phyloP scores from a whole-genome alignment of 2,329 filamentous ascomycete species.

The Ophiostoma pallidulum region DNA sequence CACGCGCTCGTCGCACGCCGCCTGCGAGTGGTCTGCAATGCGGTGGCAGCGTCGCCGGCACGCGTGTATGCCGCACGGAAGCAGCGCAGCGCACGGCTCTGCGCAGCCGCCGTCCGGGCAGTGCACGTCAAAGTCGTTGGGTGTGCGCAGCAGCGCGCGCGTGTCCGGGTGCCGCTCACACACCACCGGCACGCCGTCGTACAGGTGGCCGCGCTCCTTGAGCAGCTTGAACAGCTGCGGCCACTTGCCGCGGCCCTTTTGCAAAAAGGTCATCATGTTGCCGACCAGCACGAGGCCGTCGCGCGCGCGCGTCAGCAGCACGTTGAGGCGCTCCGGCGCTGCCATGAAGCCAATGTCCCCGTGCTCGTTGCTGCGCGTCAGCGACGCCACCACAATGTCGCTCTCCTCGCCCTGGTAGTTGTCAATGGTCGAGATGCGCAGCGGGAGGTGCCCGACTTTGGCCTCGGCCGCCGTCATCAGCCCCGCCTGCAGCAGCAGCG shows the following conservation, averaged over 20 bases:
- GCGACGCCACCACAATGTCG: slow-evolving; percentile 58
- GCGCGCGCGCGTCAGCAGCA: slow-evolving; percentile 58
- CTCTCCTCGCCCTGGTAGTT: slow-evolving; percentile 74
- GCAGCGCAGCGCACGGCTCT: slow-evolving; percentile 41
- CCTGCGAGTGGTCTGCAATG: slow-evolving; percentile 45
- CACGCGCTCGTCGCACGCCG: slow-evolving; percentile 27
- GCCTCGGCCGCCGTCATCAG: slow-evolving; percentile 42
- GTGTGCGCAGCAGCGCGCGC: slow-evolving; percentile 34
- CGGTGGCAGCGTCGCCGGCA: slow-evolving; percentile 56
- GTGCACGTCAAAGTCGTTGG: slow-evolving; percentile 48
- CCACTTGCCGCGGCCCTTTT: slow-evolving; percentile 51
- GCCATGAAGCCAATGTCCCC: slow-evolving; percentile 64
- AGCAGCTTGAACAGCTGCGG: slow-evolving; percentile 45
- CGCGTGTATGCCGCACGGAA: slow-evolving; percentile 49
- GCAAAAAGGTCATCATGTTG: slow-evolving; percentile 57
- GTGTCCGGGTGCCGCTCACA: slow-evolving; percentile 51
- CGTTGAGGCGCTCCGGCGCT: slow-evolving; percentile 57
- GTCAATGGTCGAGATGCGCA: slow-evolving; percentile 30
- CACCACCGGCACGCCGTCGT: slow-evolving; percentile 49
- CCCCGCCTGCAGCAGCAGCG: slow-evolving; percentile 54
- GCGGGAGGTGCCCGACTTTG: neutral
- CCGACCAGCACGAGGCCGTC: slow-evolving; percentile 60
- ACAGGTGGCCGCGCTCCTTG: slow-evolving; percentile 40
- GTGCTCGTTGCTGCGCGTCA: slow-evolving; percentile 55
- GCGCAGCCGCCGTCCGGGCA: slow-evolving; percentile 64